Base-by-base conservation (phyloP, 768 basidiomycete species). In the Termitomyces sp. region DNA sequence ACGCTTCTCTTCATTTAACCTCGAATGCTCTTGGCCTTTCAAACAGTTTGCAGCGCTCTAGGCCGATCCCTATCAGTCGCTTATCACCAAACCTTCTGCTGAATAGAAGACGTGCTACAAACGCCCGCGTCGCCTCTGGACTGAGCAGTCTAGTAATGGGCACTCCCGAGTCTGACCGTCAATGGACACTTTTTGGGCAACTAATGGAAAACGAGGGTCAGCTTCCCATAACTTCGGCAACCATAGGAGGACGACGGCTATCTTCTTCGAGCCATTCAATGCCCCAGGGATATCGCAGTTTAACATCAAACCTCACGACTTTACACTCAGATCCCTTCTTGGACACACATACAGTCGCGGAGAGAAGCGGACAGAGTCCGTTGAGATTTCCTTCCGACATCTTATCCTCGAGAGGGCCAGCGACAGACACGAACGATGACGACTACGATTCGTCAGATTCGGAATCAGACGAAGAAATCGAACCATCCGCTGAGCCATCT, bases 131-230 rank as follows among this genome's bases (percentile, higher is more conserved):
- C 18, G 41, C 53, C 52, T 61, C 71, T 58, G 56, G 61, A 61
- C 26, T 61, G 57, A 43, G 52, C 41, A 41, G 55, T 44, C 55
- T 61, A 48, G 65, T 40, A 59, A 62, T 60, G 1, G 28, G 26
- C 10, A 59, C 61, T 26, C 59, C 55, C 18, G 32, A 54, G 16
- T 66, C 68, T 14, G 68, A 73, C 7, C 70, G 70, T n/a, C 74
- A 79, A 73, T 90, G 89, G 89, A 74, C 86, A 0, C 71, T 89
- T 5, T 90, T 90, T 63, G 83, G 79, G 8, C 86, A 89, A 67
- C 69, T 88, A 43, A 88, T 89, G 85, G 83, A 88, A 66, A 84
- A 85, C 64, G 85, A 83, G 50, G 81, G 79, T 2, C 80, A 79
- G 41, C 65, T 77, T 40, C 73, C 70, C 26, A 35, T 36, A 5